A percentile compares a stretch with the other conserved stretches of the same genome.
These are phyloP conservation scores for Aspergillus neoniger DNA, from an alignment of 2,329 filamentous ascomycete species.

Conservation along the genomic window DNA sequence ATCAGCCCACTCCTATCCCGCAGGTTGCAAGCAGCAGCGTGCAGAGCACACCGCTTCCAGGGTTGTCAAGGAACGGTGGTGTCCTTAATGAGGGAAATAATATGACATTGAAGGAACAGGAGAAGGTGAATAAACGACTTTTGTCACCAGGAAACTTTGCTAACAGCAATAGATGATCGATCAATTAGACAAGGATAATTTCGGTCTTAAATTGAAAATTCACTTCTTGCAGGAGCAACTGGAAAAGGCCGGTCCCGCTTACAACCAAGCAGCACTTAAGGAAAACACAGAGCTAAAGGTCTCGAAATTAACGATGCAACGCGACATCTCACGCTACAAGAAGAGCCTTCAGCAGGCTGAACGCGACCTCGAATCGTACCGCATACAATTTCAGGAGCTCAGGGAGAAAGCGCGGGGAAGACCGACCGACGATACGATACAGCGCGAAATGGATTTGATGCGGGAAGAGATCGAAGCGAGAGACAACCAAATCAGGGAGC, in stretches of 20 bases:
- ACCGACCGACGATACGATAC: constrained; percentile 70
- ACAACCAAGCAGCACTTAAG: constrained; percentile 82
- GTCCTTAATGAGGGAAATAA: constrained; percentile 78
- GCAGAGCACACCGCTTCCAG: constrained; percentile 77
- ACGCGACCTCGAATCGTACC: constrained; percentile 80
- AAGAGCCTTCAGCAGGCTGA: constrained; percentile 82
- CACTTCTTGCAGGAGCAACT: constrained; percentile 93
- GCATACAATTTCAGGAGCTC: constrained; percentile 77
- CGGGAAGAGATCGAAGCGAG: constrained; percentile 53
- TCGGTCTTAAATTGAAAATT: constrained; percentile 93
- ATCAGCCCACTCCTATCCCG: constrained; percentile 72
- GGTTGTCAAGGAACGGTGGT: constrained; percentile 66
- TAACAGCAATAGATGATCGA: constrained; percentile 66
- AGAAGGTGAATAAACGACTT: constrained; percentile 64
- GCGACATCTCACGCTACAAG: constrained; percentile 81
- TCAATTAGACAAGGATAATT: constrained; percentile 97
- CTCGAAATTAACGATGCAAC: constrained; percentile 83
- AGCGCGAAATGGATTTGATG: constrained; percentile 58
- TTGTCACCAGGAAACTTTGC: neutral
- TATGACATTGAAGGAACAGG: constrained; percentile 89
- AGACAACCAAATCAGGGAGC: constrained; percentile 44
- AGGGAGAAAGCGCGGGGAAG: constrained; percentile 78
- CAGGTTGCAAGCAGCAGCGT: constrained; percentile 76
- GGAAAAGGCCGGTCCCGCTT: constrained; percentile 82
- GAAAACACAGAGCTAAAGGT: constrained; percentile 98